Base-by-base conservation (phyloP, 2,329 filamentous ascomycete species). In the Myotisia sp. region DNA sequence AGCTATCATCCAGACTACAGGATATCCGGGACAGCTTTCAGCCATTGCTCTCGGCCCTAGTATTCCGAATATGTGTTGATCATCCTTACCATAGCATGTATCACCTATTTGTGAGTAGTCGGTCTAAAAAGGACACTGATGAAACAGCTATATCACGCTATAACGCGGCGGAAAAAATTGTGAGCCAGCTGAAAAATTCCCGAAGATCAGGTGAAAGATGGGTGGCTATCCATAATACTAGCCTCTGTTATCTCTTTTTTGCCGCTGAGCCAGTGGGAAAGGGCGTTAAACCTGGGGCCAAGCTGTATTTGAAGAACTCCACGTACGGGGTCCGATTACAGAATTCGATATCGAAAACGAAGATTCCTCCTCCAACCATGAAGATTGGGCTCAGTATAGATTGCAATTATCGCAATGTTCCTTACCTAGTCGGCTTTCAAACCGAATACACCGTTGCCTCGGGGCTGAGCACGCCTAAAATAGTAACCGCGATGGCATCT, bases 31-130 rank as follows among this genome's bases (percentile, higher is more conserved):
- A 67, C 10, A 52, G 64, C 0, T 98, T 99, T 49, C 90, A 98
- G 49, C 67, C 64, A 26, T 65, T 87, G 1, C 64, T 99, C 2
- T 71, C 74, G 33, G 64, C 67, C 2, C 62, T 98, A 12, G 76
- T 95, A 3, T 74, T 76, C 48, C 76, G 76, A 6, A 93, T 98
- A 36, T 95, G 87, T 50, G 67, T 71, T 7, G 85, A 98, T 37
- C 90, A 99, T 57, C 92, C 90, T 0, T 93, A 86, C 54, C 92
- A 98, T 52, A 85, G 85, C 31, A 87, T 95, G 76, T 92, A 98
- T 53, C 86, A 95, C 47, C 83, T 98, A 26, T 94, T 87, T 65
- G 82, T 86, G 2, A 77, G 79, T 14, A 76, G 73, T 28, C 80
- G 76, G 47, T 74, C 71, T 33, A 75, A 77, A 46, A 67, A 55